Base-by-base conservation (phyloP, 1,284 basidiomycete species). In the Heliocybe sulcata region DNA sequence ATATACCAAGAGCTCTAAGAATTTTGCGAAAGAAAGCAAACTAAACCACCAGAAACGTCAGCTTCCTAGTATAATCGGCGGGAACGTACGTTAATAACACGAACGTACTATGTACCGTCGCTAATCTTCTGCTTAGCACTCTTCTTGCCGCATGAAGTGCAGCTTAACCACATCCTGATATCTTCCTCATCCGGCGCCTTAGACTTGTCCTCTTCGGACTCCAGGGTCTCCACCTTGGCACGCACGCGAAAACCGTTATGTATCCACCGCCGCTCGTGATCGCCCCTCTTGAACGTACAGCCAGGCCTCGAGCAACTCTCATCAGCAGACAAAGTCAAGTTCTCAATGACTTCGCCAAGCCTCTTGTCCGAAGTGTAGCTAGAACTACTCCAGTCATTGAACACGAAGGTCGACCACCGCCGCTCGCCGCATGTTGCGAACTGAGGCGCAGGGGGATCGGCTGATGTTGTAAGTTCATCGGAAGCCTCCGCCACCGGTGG, bases 1-100 rank as follows among this genome's bases (percentile, higher is more conserved):
- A 64, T 87, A 87, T 6, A 85, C 63, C 3, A 87, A 68, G 1
- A 87, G 66, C 65, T 88, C 85, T 12, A 87, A 69, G 62, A 77
- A 87, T 64, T 87, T 89, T 9, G 76, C 81, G 58, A 82, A 86
- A 0, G 85, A 87, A 35, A 80, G 63, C 52, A 77, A 61, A 61
- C 74, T 77, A 55, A 45, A 45, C 22, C 19, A 22, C 49, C 11
- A 45, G 49, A 51, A 20, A 55, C 49, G 29, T 27, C 31, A 23
- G 47, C 6, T 42, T 42, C 8, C 4, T 29, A 51, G 35, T 23
- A 50, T 20, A 26, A 2, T 27, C 22, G 50, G 52, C 35, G 22
- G 45, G 33, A 33, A 38, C 20, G 19, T 20, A 4, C 14, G 1
- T 22, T 53, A 27, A 55, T 51, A 25, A 23, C 19, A 38, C 19